A percentile compares a stretch with the other conserved stretches of the same genome.
Conservation (phyloP, 495 filamentous ascomycete genomes). For the Xylaria curta region DNA sequence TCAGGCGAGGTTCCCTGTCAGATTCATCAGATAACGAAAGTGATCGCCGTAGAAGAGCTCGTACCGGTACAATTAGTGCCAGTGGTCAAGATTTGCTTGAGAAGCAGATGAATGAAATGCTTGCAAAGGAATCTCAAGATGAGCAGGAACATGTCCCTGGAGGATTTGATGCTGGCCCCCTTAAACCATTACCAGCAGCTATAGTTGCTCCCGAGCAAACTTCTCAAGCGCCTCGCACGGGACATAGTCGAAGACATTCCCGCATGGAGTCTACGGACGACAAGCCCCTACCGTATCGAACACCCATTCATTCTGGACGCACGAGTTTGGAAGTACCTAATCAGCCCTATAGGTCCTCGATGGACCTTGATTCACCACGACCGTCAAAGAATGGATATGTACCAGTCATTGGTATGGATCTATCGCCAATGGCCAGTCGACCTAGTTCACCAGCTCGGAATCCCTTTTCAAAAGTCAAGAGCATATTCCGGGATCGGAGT, state of each 20-base stretch:
- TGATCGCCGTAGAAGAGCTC: conserved; percentile 46
- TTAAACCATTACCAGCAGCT: conserved; percentile 39
- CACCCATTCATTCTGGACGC: conserved; percentile 37
- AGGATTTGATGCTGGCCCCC: conserved; percentile 37
- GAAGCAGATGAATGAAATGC: conserved; percentile 71
- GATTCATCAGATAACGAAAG: conserved; percentile 56
- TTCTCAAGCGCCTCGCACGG: conserved; percentile 34
- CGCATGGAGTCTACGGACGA: conserved; percentile 45
- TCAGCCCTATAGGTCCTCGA: conserved; percentile 42
- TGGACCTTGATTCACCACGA: conserved; percentile 49
- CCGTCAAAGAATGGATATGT: conserved; percentile 39
- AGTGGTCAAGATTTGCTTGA: conserved; percentile 63
- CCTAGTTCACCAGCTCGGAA: conserved; percentile 53
- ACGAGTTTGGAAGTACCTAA: conserved; percentile 51
- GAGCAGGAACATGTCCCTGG: conserved; percentile 39
- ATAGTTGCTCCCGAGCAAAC: conserved; percentile 42
- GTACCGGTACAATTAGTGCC: conserved; percentile 46
- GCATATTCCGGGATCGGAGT: conserved; percentile 56
- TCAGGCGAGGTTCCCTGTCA: conserved; percentile 49
- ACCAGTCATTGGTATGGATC: conserved; percentile 50
- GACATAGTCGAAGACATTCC: conserved; percentile 39
- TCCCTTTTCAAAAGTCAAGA: conserved; percentile 52
- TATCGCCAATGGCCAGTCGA: conserved; percentile 51
- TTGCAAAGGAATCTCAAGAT: conserved; percentile 58
- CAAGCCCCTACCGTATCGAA: conserved; percentile 30